A percentile compares a stretch with the other conserved stretches of the same genome.
phyloP scores from a whole-genome alignment of 1,284 basidiomycete genomes.

The Chalciporus sp. region DNA sequence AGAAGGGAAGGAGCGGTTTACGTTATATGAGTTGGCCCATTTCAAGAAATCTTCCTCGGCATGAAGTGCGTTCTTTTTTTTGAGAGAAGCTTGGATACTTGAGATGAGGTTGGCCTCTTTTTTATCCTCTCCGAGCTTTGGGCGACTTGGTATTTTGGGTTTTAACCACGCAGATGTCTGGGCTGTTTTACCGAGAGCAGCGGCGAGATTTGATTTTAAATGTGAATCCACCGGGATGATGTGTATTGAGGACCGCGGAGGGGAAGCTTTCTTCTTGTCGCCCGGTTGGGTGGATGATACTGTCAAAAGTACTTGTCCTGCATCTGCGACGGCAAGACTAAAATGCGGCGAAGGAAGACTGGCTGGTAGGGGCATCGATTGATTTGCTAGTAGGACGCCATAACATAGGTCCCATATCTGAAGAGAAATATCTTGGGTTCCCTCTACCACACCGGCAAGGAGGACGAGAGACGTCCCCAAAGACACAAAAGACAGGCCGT shows the following conservation, averaged over 20 bases:
- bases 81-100: constrained; percentile 39
- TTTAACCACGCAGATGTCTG: constrained; percentile 54
- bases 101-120: constrained; percentile 40
- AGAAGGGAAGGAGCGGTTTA: constrained; percentile 10
- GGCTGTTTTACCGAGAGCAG: constrained; percentile 56
- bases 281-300: constrained; percentile 42
- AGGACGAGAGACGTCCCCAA: constrained; percentile 67
- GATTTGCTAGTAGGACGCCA: constrained; percentile 61
- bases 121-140: constrained; percentile 27
- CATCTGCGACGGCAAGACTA: constrained; percentile 37
- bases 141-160: constrained; percentile 7
- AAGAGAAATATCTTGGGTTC: constrained; percentile 50
- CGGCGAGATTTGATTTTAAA: constrained; percentile 56
- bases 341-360: constrained; percentile 38
- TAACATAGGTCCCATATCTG: constrained; percentile 77
- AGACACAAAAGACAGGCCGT: constrained; percentile 47
- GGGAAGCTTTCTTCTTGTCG: constrained; percentile 23
- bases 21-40: constrained; percentile 46
- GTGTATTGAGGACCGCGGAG: constrained; percentile 52
- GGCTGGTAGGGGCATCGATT: constrained; percentile 54
- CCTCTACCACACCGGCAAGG: constrained; percentile 49
- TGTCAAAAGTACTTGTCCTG: constrained; percentile 57
- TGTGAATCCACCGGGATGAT: constrained; percentile 58
- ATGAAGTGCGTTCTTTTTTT: constrained; percentile 34
- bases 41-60: constrained; percentile 54